Conservation (phyloP, 768 basidiomycete species). For the Lentinula lateritia region DNA sequence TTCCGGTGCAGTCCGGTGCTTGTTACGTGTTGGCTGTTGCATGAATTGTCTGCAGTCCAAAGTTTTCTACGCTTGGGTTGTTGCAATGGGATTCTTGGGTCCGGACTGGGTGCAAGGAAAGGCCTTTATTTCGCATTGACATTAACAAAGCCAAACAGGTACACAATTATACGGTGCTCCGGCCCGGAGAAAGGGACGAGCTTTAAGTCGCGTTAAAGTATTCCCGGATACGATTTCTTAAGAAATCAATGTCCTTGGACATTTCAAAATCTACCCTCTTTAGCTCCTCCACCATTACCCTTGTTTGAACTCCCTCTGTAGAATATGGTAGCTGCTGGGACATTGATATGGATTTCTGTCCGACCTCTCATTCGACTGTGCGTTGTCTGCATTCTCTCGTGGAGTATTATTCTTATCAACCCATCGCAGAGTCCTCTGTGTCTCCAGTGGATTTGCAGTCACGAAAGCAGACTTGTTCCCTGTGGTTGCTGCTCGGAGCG, state of each 20-base stretch:
- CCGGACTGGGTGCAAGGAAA: too few species aligned
- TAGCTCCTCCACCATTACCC: background rate
- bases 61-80: too few species aligned
- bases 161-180: too few species aligned
- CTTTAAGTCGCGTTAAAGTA: too few species aligned
- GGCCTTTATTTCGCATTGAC: too few species aligned
- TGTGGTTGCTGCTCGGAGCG: conserved; percentile 33
- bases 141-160: too few species aligned
- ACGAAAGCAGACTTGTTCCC: conserved; percentile 42
- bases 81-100: too few species aligned
- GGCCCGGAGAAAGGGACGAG: too few species aligned
- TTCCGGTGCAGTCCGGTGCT: too few species aligned
- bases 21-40: too few species aligned
- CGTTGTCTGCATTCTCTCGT: conserved; percentile 9
- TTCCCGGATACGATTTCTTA: too few species aligned
- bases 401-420: background rate
- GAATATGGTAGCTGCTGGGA: conserved; percentile 21
- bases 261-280: background rate
- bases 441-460: conserved; percentile 34
- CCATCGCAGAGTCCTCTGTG: conserved; percentile 32
- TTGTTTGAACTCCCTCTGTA: background rate
- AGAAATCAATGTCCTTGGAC: background rate
- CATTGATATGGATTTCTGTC: conserved; percentile 41
- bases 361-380: conserved; percentile 41
- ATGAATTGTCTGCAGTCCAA: too few species aligned